phyloP scores from a whole-genome alignment of 2,329 filamentous ascomycete genomes.

The Beauveria rudraprayagi region DNA sequence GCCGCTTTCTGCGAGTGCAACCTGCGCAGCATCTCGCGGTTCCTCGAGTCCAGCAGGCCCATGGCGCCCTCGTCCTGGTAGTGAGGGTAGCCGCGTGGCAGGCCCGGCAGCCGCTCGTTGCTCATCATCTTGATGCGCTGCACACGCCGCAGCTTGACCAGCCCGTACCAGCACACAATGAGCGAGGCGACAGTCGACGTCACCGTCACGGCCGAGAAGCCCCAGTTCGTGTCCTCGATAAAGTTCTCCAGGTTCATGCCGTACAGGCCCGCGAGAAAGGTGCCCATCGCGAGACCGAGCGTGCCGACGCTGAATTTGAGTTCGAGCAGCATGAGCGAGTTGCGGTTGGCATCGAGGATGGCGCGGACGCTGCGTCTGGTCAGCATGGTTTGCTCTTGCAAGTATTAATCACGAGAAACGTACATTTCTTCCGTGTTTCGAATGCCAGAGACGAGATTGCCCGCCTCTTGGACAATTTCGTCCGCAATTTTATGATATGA shows the following conservation, averaged over 20 bases:
- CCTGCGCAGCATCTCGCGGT: slow-evolving; percentile 45
- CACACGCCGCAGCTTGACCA: slow-evolving; percentile 74
- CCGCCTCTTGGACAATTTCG: slow-evolving; percentile 92
- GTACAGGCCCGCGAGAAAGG: slow-evolving; percentile 96
- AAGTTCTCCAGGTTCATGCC: slow-evolving; percentile 99
- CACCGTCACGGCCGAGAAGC: slow-evolving; percentile 69
- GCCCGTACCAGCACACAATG: slow-evolving; percentile 74
- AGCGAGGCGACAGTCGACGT: slow-evolving; percentile 65
- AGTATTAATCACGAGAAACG: slow-evolving; percentile 24
- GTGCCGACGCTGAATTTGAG: slow-evolving; percentile 95
- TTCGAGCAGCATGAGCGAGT: slow-evolving; percentile 94
- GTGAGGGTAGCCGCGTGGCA: slow-evolving; percentile 33
- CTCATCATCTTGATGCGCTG: slow-evolving; percentile 79
- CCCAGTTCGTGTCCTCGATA: slow-evolving; percentile 85
- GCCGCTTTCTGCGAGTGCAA: slow-evolving; percentile 41
- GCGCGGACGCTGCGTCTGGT: slow-evolving; percentile 65
- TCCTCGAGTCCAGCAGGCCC: slow-evolving; percentile 44
- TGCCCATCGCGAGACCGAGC: slow-evolving; percentile 87
- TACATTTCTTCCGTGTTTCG: slow-evolving; percentile 98
- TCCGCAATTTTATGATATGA: slow-evolving; percentile 97
- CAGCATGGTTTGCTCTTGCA: not conserved
- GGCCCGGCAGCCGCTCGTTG: slow-evolving; percentile 28
- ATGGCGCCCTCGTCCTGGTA: slow-evolving; percentile 42
- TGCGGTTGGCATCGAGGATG: slow-evolving; percentile 95
- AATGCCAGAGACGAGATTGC: slow-evolving; percentile 88